Conservation (phyloP, 2,329 filamentous ascomycete species). For the Thielaviopsis populi region DNA sequence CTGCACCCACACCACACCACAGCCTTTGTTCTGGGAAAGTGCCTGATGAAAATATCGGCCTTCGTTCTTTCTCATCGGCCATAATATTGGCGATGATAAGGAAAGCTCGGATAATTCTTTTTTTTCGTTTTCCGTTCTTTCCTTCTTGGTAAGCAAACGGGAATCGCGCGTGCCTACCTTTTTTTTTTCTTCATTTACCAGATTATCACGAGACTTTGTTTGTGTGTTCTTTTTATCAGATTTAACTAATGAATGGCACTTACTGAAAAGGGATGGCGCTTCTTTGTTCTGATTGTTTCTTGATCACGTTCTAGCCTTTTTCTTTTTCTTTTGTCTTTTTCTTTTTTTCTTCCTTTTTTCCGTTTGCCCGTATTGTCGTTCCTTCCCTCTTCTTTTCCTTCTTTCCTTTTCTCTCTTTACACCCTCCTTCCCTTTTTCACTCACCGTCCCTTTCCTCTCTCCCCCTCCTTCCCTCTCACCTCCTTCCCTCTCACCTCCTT, state of each 20-base stretch:
- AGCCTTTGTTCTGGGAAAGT: background rate
- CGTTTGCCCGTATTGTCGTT: no score
- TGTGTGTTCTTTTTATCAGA: background rate
- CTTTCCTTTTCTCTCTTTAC: no score
- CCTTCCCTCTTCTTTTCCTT: no score
- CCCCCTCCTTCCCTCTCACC: background rate
- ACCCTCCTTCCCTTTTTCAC: no score
- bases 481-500: background rate
- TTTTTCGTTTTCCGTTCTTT: constrained; percentile 7
- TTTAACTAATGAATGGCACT: background rate
- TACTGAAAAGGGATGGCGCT: background rate
- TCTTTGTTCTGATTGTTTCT: background rate
- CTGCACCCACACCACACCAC: background rate
- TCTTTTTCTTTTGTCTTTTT: no score
- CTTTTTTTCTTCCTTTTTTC: no score
- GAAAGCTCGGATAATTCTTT: constrained; percentile 9
- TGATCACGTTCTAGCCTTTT: background rate
- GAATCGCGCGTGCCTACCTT: background rate
- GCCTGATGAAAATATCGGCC: background rate
- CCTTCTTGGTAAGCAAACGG: background rate
- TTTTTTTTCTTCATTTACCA: background rate
- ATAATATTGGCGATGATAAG: background rate
- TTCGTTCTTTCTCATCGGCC: background rate
- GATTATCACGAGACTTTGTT: background rate
- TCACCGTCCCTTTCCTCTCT: background rate